phyloP scores from a whole-genome alignment of 768 basidiomycete genomes.

The Leucosporidium creatinivorum region DNA sequence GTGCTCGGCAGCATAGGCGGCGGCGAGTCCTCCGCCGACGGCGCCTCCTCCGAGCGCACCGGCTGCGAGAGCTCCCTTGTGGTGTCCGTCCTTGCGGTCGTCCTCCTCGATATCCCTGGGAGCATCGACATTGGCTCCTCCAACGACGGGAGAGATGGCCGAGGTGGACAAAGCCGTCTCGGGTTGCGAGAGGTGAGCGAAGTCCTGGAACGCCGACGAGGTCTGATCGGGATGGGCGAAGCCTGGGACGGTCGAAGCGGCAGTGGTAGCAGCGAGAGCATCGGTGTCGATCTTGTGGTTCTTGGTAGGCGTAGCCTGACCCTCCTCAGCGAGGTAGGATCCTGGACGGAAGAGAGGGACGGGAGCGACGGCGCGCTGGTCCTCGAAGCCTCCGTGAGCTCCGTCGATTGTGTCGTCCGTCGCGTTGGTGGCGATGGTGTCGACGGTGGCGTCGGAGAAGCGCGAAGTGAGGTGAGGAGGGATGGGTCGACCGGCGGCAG shows the following conservation, averaged over 20 bases:
- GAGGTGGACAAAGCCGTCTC: not conserved
- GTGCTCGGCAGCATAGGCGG: too few species aligned
- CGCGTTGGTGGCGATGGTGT: not conserved
- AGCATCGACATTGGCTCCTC: not conserved
- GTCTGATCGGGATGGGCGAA: not conserved
- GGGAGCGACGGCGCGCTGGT: not conserved
- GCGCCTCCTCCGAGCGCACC: not conserved
- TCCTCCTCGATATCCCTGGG: not conserved
- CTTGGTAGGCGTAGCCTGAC: not conserved
- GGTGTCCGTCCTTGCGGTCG: not conserved
- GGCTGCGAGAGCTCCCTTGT: not conserved
- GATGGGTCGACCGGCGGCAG: not conserved
- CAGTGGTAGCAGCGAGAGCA: not conserved
- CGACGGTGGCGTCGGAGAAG: not conserved
- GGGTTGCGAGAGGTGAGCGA: not conserved
- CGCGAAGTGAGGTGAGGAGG: not conserved
- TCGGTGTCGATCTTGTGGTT: not conserved
- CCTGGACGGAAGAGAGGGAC: not conserved
- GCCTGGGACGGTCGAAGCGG: not conserved
- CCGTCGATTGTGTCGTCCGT: not conserved
- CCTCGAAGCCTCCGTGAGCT: not conserved
- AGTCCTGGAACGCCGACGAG: not conserved
- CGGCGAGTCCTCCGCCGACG: not conserved
- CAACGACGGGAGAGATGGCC: not conserved
- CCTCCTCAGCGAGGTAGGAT: not conserved